These are phyloP conservation scores for Actinidia polygama DNA, from an alignment of 179 eudicot genomes.

Conservation along the genomic window DNA sequence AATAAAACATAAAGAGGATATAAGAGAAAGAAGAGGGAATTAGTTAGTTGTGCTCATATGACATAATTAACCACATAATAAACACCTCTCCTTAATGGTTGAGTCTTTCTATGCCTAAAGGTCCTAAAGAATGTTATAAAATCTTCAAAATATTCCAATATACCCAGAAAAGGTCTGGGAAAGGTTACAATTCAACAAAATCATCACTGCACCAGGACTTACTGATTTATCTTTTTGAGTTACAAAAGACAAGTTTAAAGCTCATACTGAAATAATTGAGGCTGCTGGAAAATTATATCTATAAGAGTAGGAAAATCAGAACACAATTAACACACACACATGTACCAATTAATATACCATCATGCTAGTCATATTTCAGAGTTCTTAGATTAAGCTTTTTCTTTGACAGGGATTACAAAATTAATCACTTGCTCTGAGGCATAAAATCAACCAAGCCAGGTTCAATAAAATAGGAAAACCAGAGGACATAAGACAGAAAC, in stretches of 20 bases:
- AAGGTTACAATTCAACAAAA: not conserved
- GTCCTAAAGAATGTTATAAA: not conserved
- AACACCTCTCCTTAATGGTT: not conserved
- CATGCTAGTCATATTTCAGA: too few species aligned
- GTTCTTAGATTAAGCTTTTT: too few species aligned
- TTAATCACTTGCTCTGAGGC: too few species aligned
- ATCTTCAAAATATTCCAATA: not conserved
- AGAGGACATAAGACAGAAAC: not conserved
- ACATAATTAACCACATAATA: not conserved
- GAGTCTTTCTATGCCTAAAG: too few species aligned
- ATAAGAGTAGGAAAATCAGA: too few species aligned
- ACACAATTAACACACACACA: too few species aligned
- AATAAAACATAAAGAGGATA: not conserved
- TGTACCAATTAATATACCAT: too few species aligned
- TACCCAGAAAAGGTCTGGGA: not conserved
- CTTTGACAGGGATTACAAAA: too few species aligned
- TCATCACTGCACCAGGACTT: not conserved
- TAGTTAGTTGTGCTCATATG: not conserved
- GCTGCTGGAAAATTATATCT: too few species aligned
- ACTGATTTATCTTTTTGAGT: not conserved
- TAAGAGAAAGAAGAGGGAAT: not conserved
- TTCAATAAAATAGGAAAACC: not conserved
- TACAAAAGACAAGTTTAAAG: not conserved
- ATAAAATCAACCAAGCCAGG: not conserved
- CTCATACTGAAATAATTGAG: not conserved